phyloP scores from a whole-genome alignment of 139 green algal genomes.

The Micromonas pusilla region DNA sequence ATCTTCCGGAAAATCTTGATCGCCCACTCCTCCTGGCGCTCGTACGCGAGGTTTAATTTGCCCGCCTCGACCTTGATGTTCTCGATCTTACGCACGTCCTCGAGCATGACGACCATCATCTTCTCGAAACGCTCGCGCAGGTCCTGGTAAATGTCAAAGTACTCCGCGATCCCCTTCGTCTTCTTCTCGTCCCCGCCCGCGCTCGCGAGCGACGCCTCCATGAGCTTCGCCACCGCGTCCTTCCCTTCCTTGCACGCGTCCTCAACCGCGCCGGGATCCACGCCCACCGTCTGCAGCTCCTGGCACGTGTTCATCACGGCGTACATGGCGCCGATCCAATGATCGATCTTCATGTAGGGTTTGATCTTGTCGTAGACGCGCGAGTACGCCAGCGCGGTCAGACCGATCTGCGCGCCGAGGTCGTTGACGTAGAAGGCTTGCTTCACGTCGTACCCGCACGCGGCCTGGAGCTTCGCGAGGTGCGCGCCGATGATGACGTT shows the following conservation, averaged over 20 bases:
- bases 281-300: slow-evolving; percentile 38
- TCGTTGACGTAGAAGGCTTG: slow-evolving; percentile 40
- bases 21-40: slow-evolving; percentile 30
- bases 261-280: slow-evolving; percentile 23
- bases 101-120: slow-evolving; percentile 27
- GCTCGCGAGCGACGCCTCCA: slow-evolving; percentile 3
- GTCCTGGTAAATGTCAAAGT: slow-evolving; percentile 38
- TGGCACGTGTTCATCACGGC: slow-evolving; percentile 39
- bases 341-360: slow-evolving; percentile 38
- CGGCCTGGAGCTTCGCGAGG: slow-evolving; percentile 23
- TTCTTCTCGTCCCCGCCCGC: slow-evolving; percentile 17
- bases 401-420: slow-evolving; percentile 37
- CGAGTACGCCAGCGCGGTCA: slow-evolving; percentile 34
- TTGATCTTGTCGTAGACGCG: slow-evolving; percentile 31
- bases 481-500: slow-evolving; percentile 41
- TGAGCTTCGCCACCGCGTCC: slow-evolving; percentile 15
- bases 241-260: slow-evolving; percentile 15
- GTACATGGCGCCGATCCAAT: slow-evolving; percentile 40
- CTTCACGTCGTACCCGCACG: slow-evolving; percentile 30
- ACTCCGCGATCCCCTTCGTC: slow-evolving; percentile 30
- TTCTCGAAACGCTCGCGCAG: slow-evolving; percentile 27
- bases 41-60: slow-evolving; percentile 38
- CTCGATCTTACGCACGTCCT: slow-evolving; percentile 15
- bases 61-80: slow-evolving; percentile 33
- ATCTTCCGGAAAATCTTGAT: slow-evolving; percentile 41